Evolutionary conservation across 1,284 basidiomycete species (phyloP), one percentile per base, ranked within the genome.

Genomic region (Stygiomarasmius scandens): DNA sequence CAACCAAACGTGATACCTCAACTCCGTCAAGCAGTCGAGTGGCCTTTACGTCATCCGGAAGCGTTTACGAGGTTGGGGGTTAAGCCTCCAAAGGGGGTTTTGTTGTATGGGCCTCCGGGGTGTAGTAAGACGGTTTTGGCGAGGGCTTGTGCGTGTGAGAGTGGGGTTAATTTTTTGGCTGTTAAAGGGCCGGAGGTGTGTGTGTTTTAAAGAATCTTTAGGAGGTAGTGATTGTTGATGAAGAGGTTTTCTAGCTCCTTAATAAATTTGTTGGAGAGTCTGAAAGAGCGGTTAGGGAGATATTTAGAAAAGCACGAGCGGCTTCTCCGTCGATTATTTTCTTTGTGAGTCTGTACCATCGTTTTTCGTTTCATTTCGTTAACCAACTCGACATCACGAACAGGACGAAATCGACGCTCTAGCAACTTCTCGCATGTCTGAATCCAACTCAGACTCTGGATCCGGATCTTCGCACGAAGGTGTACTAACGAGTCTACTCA

Each of bases 331-430:
- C 93, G 1, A 96, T 99, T 64, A 82, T 99, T 50, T 98, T 99
- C 74, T 96, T 99, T 68, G 95, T 96, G 62, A 63, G 91, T n/a
- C n/a, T n/a, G n/a, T 67, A 20, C 22, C 29, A 27, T 20, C 38
- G 14, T 43, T n/a, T n/a, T n/a, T n/a, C n/a, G n/a, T n/a, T n/a
- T n/a, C n/a, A n/a, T n/a, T n/a, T n/a, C n/a, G n/a, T n/a, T n/a
- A n/a, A n/a, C n/a, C n/a, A n/a, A n/a, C n/a, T n/a, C n/a, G n/a
- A n/a, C n/a, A n/a, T n/a, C n/a, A n/a, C n/a, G n/a, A n/a, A n/a
- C n/a, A 97, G 95, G 97, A 99, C 69, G 97, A 99, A 73, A 94
- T 99, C 51, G 97, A 99, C 68, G 95, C 96, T 0, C 81, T 99
- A 1, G 95, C 93, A 0, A 85, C 87, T 0, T 88, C 92, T 0